Percentiles rank a stretch among this genome's conserved stretches.
Evolutionary conservation across 2,329 filamentous ascomycete species (phyloP).

Genomic region (Bipolaris gigantea): DNA sequence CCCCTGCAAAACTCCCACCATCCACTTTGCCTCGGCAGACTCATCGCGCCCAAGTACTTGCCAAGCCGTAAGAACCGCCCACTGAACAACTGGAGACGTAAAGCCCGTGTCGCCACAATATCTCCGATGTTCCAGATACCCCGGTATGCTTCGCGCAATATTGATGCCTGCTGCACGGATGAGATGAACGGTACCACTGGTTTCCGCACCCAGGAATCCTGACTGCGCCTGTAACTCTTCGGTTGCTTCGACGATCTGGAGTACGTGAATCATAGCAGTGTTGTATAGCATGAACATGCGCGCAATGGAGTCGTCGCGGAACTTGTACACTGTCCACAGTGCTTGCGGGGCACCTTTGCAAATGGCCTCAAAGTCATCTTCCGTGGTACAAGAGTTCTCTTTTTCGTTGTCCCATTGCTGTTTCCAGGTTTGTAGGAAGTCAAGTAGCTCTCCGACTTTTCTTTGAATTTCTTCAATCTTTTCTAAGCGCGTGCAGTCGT

Average conservation of each 20-base stretch:
- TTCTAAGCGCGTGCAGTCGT: background rate
- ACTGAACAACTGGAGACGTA: slow-evolving; percentile 24
- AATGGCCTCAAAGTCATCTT: background rate
- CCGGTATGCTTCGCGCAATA: slow-evolving; percentile 25
- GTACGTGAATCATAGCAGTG: slow-evolving; percentile 30
- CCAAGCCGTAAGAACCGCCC: slow-evolving; percentile 26
- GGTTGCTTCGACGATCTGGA: slow-evolving; percentile 24
- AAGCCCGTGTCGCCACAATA: slow-evolving; percentile 5
- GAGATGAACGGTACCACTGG: background rate
- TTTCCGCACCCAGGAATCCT: background rate
- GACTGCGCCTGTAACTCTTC: background rate
- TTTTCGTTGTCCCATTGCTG: slow-evolving; percentile 11
- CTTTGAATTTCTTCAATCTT: background rate
- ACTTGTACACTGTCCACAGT: slow-evolving; percentile 5
- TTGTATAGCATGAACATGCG: slow-evolving; percentile 35
- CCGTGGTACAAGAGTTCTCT: slow-evolving; percentile 1
- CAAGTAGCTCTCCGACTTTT: background rate
- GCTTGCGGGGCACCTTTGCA: background rate
- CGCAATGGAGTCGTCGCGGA: slow-evolving; percentile 8
- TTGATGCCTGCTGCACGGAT: slow-evolving; percentile 22
- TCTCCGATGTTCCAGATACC: slow-evolving; percentile 16
- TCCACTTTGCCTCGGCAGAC: slow-evolving; percentile 19
- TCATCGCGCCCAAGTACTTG: slow-evolving; percentile 17
- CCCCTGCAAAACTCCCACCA: slow-evolving; percentile 5
- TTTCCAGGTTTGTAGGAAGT: slow-evolving; percentile 15